phyloP scores from a whole-genome alignment of 352 stramenopile species.

The Lagenidium sp. region DNA sequence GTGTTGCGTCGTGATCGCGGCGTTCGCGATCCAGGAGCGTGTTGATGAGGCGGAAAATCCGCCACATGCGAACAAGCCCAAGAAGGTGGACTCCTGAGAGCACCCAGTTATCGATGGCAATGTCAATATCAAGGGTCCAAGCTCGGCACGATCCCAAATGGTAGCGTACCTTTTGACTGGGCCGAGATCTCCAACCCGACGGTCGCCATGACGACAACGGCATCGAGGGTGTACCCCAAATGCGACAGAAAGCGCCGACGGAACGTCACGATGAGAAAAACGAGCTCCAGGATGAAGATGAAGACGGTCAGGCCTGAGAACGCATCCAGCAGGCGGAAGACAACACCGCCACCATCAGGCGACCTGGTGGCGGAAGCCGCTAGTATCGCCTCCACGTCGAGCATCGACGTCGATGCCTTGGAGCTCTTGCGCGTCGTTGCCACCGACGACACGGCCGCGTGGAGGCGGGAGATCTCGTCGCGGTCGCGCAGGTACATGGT shows the following conservation, averaged over 20 bases:
- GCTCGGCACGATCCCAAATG: neutral
- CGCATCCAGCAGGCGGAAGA: constrained; percentile 33
- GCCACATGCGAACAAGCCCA: constrained; percentile 46
- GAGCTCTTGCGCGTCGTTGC: too few relatives aligned
- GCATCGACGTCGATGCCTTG: neutral
- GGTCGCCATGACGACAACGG: constrained; percentile 18
- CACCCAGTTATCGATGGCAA: neutral
- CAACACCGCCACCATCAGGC: too few relatives aligned
- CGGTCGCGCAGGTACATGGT: constrained; percentile 27
- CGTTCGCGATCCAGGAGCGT: constrained; percentile 41
- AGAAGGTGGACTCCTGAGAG: constrained; percentile 30
- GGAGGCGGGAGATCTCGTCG: constrained; percentile 13
- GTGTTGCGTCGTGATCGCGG: constrained; percentile 24
- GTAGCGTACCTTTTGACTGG: constrained; percentile 38
- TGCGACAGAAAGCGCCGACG: constrained; percentile 39
- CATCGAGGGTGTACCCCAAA: constrained; percentile 48
- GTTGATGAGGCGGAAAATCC: constrained; percentile 41
- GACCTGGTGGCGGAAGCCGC: neutral
- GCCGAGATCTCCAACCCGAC: constrained; percentile 34
- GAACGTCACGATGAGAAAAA: constrained; percentile 31
- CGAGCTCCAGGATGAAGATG: constrained; percentile 50
- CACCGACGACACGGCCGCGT: neutral
- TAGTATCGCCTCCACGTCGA: neutral
- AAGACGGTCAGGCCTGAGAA: constrained; percentile 51
- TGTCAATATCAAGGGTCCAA: neutral